Evolutionary conservation across 345 rosid species (phyloP).

Genomic region (Psidium friedrichsthalianum): DNA sequence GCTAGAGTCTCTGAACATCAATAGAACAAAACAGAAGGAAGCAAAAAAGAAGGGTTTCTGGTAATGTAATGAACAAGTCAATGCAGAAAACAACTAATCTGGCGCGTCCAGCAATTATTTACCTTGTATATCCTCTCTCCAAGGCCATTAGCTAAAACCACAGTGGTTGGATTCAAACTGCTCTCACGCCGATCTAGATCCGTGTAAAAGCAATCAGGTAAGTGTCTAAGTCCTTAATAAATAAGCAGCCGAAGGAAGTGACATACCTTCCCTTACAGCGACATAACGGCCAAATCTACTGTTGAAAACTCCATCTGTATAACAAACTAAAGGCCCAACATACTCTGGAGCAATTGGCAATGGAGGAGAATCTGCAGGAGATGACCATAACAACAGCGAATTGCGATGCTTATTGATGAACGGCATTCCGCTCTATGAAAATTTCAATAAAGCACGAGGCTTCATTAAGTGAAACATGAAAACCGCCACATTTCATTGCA

Average conservation of each 20-base stretch:
- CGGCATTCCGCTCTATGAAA: neutral
- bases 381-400: neutral
- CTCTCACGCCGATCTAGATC: conserved; percentile 53
- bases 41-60: neutral
- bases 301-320: conserved; percentile 83
- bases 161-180: conserved; percentile 44
- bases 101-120: neutral
- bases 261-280: conserved; percentile 77
- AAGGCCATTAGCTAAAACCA: conserved; percentile 40
- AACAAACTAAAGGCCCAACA: conserved; percentile 50
- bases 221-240: neutral
- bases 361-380: conserved; percentile 37
- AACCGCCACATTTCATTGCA: neutral
- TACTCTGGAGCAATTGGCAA: conserved; percentile 70
- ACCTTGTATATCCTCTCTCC: conserved; percentile 43
- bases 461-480: neutral
- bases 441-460: neutral
- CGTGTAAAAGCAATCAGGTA: neutral
- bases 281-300: conserved; percentile 45
- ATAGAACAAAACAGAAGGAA: neutral
- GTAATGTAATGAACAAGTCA: neutral
- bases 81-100: neutral
- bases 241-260: neutral
- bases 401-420: neutral
- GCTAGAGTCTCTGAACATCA: neutral